Base-by-base conservation (phyloP, 2,329 filamentous ascomycete species). In the Microcera coccophila region DNA sequence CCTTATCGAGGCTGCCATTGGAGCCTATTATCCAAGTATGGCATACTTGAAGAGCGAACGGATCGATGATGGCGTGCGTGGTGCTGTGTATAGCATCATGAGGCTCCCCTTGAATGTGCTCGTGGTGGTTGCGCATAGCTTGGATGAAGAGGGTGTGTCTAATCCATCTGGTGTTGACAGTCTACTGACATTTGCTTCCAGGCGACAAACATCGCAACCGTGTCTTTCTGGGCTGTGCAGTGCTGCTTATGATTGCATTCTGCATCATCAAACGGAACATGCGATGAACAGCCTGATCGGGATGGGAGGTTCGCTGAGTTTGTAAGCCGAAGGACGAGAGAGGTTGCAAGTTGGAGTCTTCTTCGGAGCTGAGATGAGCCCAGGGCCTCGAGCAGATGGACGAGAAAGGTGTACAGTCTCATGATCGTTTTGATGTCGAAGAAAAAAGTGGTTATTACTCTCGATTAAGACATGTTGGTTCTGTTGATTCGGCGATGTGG, bases 11-110 rank as follows among this genome's bases (percentile, higher is more conserved):
- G 63, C 67, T 10, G 78, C 75, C 54, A 71, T 81, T 17, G 79
- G 78, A 4, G 64, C 75, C 26, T 82, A 82, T 53, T 81, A 70
- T 52, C 79, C 78, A 0, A 72, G 69, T 44, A 76, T 80, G 58
- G 73, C 70, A 1, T 73, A 72, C 37, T 54, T 81, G 41, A 81
- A 81, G 59, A 73, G 74, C 24, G 64, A 70, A 32, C 56, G 75
- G 3, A 65, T 80, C n/a, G 70, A 76, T 2, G 77, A 82, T 54
- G 68, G 68, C 2, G 65, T 71, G 18, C 66, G 79, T 33, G 75
- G 72, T 3, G 71, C 70, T 33, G 68, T 81, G 14, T 82, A 82
- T 56, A 74, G 74, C 14, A 63, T 79, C 39, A 63, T 82, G 55
- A 69, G 79, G 21, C 64, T 81, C 16, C 79, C 79, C 3, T 59